Base-by-base conservation (phyloP, 1,284 basidiomycete genomes). In the Sporisorium scitamineum region DNA sequence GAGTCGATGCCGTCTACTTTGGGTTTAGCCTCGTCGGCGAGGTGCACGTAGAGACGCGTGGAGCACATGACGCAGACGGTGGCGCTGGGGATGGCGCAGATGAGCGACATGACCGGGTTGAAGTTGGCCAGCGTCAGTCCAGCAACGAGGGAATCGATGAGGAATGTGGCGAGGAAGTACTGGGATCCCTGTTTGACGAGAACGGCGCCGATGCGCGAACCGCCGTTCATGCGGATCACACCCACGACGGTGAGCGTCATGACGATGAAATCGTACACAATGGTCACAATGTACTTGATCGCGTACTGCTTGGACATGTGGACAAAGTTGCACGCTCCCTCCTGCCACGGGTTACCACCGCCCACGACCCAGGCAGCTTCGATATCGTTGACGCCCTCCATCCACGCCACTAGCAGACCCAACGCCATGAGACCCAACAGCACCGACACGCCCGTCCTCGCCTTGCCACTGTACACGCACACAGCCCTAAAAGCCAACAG, bases 31-130 rank as follows among this genome's bases (percentile, higher is more conserved):
- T 76, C 78, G 27, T 73, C 53, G 34, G 67, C 65, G 3, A 81
- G 69, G 26, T 71, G 52, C 32, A 73, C 68, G 73, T 80, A 81
- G 22, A 81, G 71, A 2, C 80, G 67, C 9, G 78, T 80, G 5
- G 70, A 50, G 51, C 63, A 66, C 54, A 78, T 61, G 61, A 81
- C 71, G 57, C 66, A 72, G 24, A 80, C 61, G 20, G 69, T 67
- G 16, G 71, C 53, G 41, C 59, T 60, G 0, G 80, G 80, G 51
- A 81, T 64, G 20, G 78, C 78, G 13, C 55, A 55, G 55, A 77
- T 63, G 42, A 78, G 61, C 45, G 78, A 76, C 78, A 80, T 78
- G 51, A 78, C 48, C 3, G 80, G 76, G 57, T 68, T 70, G n/a
- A 79, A 51, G 56, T 79, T 67, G 29, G 74, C 63, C 4, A 73